Evolutionary conservation across 78 protist species (phyloP), one percentile per base, ranked within the genome.

Genomic region (Dictyostelium purpureum): DNA sequence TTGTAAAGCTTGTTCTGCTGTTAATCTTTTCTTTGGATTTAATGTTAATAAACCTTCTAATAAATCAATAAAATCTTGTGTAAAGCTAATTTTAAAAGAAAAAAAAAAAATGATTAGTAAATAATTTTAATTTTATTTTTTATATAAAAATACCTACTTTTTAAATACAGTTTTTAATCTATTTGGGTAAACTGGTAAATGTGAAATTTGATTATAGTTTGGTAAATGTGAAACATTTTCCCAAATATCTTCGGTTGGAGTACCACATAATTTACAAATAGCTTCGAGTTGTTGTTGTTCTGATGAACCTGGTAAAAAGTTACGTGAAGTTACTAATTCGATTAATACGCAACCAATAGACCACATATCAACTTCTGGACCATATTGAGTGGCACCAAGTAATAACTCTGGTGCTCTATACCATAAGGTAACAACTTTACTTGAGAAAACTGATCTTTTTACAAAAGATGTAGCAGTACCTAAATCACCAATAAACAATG

Each of bases 181-280:
- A 61, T 82, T 85, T 85, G 92, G 92, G 16, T 49, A 85, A 61
- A 24, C 33, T 31, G 88, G 88, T 19, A 85, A 33, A 33, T 85
- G 47, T 14, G 88, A 21, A n/a, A 49, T 19, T 61, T 61, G 65
- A 47, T 47, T 28, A 45, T 73, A 85, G n/a, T 97, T 93, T 21
- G 98, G 98, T 43, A 99, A 92, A 28, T 47, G 33, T 1, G 89
- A 47, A n/a, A 99, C 94, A 6, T 93, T 96, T 9, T 95, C 97
- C 99, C 99, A 99, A 14, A 16, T 19, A 24, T 73, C 67, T 24
- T 94, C 97, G 4, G 54, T 96, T 14, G 99, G 99, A 0, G 98
- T 98, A 26, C 92, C 92, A 54, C 92, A 85, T 14, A 85, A 47
- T 59, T 85, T 70, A 35, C 79, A 56, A 21, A 85, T 85, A 49